Evolutionary conservation across 1,284 basidiomycete species (phyloP).

Genomic region (Tylopilus sp.): DNA sequence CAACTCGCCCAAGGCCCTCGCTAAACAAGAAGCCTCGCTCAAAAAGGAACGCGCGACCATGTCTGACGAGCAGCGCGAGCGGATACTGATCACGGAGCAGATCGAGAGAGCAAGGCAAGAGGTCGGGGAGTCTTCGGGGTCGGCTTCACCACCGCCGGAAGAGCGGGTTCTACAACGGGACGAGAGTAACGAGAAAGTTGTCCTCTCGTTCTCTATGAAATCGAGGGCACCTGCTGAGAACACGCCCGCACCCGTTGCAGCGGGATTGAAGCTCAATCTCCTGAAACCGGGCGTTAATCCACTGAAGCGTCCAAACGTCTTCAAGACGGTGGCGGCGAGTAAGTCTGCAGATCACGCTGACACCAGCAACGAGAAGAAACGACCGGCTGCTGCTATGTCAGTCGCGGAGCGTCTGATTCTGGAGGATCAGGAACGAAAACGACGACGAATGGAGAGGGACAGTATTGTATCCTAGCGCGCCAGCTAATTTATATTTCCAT

Average conservation of each 20-base stretch:
- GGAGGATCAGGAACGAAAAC: slow-evolving; percentile 85
- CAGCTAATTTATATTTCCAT: neutral
- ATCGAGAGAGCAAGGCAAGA: slow-evolving; percentile 80
- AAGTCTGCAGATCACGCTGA: slow-evolving; percentile 32
- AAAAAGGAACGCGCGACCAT: slow-evolving; percentile 91
- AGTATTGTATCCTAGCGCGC: slow-evolving; percentile 24
- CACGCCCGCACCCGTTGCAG: slow-evolving; percentile 20
- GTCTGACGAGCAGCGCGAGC: slow-evolving; percentile 93
- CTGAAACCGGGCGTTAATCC: slow-evolving; percentile 47
- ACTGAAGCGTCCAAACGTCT: slow-evolving; percentile 70
- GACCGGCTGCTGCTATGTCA: slow-evolving; percentile 57
- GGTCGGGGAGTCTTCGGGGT: slow-evolving; percentile 34
- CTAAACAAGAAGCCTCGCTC: slow-evolving; percentile 82
- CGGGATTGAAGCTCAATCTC: slow-evolving; percentile 58
- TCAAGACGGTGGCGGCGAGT: slow-evolving; percentile 49
- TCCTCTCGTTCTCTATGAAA: slow-evolving; percentile 64
- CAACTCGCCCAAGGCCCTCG: slow-evolving; percentile 88
- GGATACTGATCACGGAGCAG: slow-evolving; percentile 88
- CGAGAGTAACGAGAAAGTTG: slow-evolving; percentile 69
- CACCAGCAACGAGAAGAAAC: slow-evolving; percentile 46
- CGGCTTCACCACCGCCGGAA: slow-evolving; percentile 40
- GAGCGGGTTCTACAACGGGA: slow-evolving; percentile 70
- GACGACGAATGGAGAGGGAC: slow-evolving; percentile 63
- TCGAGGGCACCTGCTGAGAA: slow-evolving; percentile 35
- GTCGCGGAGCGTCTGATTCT: slow-evolving; percentile 82